phyloP scores from a whole-genome alignment of 139 green algal species.

The Chlorella vulgaris region DNA sequence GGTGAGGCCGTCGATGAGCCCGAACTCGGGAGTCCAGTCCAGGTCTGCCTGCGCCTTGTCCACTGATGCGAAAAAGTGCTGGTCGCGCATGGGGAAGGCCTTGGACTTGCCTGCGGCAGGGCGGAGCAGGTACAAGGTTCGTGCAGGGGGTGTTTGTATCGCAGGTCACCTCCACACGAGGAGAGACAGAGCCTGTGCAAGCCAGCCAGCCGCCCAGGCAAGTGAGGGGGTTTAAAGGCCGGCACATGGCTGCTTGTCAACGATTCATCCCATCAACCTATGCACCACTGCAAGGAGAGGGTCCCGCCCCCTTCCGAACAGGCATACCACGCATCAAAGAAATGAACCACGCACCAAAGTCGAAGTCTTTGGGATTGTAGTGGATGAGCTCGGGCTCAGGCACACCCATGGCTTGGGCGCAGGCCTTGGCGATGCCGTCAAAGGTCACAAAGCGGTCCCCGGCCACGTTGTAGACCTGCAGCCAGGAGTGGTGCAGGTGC shows the following conservation, averaged over 20 bases:
- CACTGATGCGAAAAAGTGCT: slow-evolving; percentile 96
- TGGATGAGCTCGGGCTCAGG: slow-evolving; percentile 92
- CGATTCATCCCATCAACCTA: no score
- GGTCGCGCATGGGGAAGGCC: slow-evolving; percentile 95
- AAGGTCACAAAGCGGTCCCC: slow-evolving; percentile 91
- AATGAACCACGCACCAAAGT: slow-evolving; percentile 76
- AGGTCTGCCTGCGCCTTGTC: slow-evolving; percentile 89
- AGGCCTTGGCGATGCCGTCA: slow-evolving; percentile 93
- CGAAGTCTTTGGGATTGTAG: slow-evolving; percentile 96
- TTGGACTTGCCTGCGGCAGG: slow-evolving; percentile 57
- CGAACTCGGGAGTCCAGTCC: slow-evolving; percentile 90
- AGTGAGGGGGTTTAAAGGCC: no score
- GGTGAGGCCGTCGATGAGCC: slow-evolving; percentile 85
- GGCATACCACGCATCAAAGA: not conserved
- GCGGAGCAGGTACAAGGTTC: not conserved
- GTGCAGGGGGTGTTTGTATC: no score
- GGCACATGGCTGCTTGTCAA: no score
- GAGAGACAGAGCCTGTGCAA: no score
- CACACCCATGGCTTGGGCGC: slow-evolving; percentile 82
- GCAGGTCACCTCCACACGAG: no score
- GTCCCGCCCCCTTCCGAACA: no score
- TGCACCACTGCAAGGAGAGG: no score
- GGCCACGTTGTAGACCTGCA: slow-evolving; percentile 75
- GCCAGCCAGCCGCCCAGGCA: no score
- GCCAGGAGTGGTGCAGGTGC: not conserved